A percentile compares a stretch with the other conserved stretches of the same genome.
These are phyloP conservation scores for Exidia glandulosa DNA, from an alignment of 768 basidiomycete genomes.

Conservation along the genomic window DNA sequence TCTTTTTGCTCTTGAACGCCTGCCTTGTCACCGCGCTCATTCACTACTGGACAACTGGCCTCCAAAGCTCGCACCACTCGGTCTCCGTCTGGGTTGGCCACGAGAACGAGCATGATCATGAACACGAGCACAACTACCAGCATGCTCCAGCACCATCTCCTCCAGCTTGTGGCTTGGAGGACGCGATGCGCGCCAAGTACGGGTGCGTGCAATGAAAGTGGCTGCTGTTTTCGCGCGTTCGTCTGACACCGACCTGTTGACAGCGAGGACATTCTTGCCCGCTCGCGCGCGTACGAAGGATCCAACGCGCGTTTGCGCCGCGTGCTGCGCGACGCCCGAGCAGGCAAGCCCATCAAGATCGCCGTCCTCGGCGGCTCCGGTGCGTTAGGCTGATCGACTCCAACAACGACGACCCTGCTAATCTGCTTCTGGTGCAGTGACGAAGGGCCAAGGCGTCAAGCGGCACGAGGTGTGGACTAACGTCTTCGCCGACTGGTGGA, in stretches of 20 bases:
- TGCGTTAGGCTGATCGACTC: neutral
- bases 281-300: constrained; percentile 7
- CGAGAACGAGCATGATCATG: neutral
- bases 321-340: constrained; percentile 4
- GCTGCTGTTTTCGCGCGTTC: neutral
- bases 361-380: neutral
- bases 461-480: constrained; percentile 1
- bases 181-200: neutral
- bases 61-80: neutral
- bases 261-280: constrained; percentile 5
- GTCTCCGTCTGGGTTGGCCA: neutral
- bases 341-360: constrained; percentile 4
- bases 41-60: neutral
- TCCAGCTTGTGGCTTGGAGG: neutral
- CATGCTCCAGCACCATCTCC: neutral
- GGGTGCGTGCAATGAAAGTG: neutral
- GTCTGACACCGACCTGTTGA: too few species aligned
- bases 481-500: neutral
- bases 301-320: constrained; percentile 7
- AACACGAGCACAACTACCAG: neutral
- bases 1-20: neutral
- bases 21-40: neutral
- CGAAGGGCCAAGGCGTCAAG: constrained; percentile 4
- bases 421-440: constrained; percentile 1
- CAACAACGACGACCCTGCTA: neutral